A percentile compares a stretch with the other conserved stretches of the same genome.
These are phyloP conservation scores for Nicotiana tabacum DNA, from an alignment of 257 asterid species.

Conservation along the genomic window DNA sequence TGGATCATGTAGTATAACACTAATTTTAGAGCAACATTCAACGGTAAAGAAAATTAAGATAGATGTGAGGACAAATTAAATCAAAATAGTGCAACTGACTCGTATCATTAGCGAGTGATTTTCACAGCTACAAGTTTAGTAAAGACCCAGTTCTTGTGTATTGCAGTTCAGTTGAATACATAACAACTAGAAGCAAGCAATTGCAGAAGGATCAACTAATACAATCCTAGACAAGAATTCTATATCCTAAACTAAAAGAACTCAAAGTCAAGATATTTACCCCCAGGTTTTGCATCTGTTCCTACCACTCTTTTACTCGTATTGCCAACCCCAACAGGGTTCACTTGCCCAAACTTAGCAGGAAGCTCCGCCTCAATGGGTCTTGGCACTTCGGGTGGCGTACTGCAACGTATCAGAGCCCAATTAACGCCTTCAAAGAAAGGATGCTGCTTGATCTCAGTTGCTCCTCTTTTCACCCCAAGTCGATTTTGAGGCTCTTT, in stretches of 20 bases:
- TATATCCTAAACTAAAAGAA: constrained; percentile 49
- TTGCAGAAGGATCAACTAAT: constrained; percentile 13
- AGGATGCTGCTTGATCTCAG: constrained; percentile 81
- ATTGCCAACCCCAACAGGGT: constrained; percentile 29
- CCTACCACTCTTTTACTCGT: constrained; percentile 43
- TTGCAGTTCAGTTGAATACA: constrained; percentile 7
- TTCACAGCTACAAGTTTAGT: neutral
- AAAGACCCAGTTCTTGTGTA: neutral
- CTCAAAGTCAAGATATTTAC: constrained; percentile 84
- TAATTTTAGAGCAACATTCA: neutral
- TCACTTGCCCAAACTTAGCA: constrained; percentile 37
- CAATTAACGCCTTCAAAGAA: constrained; percentile 79
- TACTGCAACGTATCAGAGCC: constrained; percentile 80
- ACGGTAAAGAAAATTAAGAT: neutral
- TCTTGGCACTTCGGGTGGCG: constrained; percentile 78
- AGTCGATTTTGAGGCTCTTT: constrained; percentile 74
- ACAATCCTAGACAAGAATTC: constrained; percentile 18
- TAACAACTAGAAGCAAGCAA: constrained; percentile 4
- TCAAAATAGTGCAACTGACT: neutral
- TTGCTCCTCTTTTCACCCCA: constrained; percentile 71
- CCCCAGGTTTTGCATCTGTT: constrained; percentile 51
- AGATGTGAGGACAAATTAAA: neutral
- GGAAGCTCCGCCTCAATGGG: constrained; percentile 42
- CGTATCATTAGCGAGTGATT: neutral
- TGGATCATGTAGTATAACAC: neutral